These are phyloP conservation scores for Triticum timopheevii DNA, from an alignment of 176 grass and related monocot genomes.

Conservation along the genomic window DNA sequence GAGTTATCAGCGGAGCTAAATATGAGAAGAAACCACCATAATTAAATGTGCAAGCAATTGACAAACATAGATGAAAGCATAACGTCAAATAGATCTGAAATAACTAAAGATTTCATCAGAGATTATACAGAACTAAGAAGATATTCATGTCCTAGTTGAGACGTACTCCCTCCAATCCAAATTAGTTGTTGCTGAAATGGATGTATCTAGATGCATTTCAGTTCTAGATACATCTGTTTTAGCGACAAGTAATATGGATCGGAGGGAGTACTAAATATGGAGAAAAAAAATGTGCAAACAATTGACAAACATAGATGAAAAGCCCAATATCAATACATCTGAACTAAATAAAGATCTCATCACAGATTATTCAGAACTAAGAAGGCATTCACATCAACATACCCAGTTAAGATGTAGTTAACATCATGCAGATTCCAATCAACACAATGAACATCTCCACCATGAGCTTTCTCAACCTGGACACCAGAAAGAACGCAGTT, in stretches of 20 bases:
- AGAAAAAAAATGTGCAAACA: constrained; percentile 9
- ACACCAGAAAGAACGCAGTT: constrained; percentile 19
- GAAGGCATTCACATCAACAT: constrained; percentile 24
- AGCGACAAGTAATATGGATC: too few species aligned
- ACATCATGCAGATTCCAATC: constrained; percentile 89
- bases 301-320: not conserved
- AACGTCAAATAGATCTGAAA: not conserved
- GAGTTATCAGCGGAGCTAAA: constrained; percentile 91
- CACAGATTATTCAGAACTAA: constrained; percentile 15
- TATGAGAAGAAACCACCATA: constrained; percentile 25
- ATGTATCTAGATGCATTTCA: too few species aligned
- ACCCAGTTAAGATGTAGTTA: constrained; percentile 97
- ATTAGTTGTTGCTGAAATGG: too few species aligned
- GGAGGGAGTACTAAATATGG: constrained; percentile 22
- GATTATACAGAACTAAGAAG: constrained; percentile 14
- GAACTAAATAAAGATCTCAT: constrained; percentile 27
- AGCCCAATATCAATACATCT: not conserved
- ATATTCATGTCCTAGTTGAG: not conserved
- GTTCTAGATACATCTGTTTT: too few species aligned
- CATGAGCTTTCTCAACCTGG: constrained; percentile 95
- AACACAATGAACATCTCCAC: constrained; percentile 92
- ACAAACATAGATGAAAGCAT: not conserved
- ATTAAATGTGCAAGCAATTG: not conserved
- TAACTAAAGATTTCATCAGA: constrained; percentile 27
- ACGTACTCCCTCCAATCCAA: too few species aligned